Evolutionary conservation across 805 yeast genomes (phyloP).

Genomic region (Kodamaea hsintzibuensis): DNA sequence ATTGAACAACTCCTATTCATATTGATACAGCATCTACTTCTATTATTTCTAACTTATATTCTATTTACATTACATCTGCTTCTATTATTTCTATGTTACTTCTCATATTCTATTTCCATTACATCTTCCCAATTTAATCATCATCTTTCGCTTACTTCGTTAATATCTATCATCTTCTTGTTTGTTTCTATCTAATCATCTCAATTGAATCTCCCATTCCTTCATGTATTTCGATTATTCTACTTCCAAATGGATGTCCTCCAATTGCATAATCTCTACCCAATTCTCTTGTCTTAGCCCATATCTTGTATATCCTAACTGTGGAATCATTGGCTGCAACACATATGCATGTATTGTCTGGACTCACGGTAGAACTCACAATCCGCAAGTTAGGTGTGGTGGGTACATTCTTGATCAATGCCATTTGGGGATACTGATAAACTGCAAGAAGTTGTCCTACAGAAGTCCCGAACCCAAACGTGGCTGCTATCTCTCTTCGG

Average conservation of each 20-base stretch:
- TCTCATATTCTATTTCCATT: no score
- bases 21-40: no score
- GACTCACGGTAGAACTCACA: conserved; percentile 65
- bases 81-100: no score
- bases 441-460: conserved; percentile 25
- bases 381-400: conserved; percentile 57
- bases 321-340: conserved; percentile 80
- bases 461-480: conserved; percentile 72
- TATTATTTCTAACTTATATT: no score
- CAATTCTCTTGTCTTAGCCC: conserved; percentile 39
- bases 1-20: no score
- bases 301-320: conserved; percentile 69
- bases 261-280: background rate
- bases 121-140: no score
- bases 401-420: conserved; percentile 47
- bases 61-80: no score
- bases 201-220: conserved; percentile 5
- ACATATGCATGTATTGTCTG: conserved; percentile 61
- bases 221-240: conserved; percentile 13
- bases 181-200: background rate
- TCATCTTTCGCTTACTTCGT: no score
- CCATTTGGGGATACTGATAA: conserved; percentile 68
- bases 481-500: conserved; percentile 66
- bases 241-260: conserved; percentile 9
- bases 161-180: no score